Evolutionary conservation across 1,284 basidiomycete genomes (phyloP).

Genomic region (Fomes fomentarius): DNA sequence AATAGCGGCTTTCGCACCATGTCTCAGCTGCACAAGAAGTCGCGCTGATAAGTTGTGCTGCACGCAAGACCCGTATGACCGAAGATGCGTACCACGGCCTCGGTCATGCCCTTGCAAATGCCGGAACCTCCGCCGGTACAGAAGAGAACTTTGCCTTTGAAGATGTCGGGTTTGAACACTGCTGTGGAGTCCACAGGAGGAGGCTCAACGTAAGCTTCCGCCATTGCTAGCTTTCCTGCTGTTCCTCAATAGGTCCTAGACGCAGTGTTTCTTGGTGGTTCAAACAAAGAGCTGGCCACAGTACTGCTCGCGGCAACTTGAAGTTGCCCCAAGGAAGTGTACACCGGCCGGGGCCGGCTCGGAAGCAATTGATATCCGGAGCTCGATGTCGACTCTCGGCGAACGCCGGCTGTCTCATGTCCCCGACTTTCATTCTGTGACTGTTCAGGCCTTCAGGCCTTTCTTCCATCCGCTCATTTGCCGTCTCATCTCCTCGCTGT

Average conservation of each 20-base stretch:
- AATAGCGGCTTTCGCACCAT: constrained; percentile 84
- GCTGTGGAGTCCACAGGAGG: constrained; percentile 55
- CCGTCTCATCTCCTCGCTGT: too few species aligned
- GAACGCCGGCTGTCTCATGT: neutral
- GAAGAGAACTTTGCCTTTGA: constrained; percentile 93
- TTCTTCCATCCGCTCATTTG: too few species aligned
- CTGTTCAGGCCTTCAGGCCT: too few species aligned
- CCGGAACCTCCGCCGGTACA: constrained; percentile 91
- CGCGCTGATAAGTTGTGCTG: neutral
- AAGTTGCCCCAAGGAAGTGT: too few species aligned
- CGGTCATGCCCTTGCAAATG: constrained; percentile 90
- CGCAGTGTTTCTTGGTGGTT: neutral
- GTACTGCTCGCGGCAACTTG: too few species aligned
- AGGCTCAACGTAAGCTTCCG: constrained; percentile 23
- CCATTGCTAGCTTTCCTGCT: constrained; percentile 16
- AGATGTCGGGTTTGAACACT: constrained; percentile 81
- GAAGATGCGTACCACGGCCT: constrained; percentile 58
- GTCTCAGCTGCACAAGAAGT: constrained; percentile 73
- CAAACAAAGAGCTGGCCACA: neutral
- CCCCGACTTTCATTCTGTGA: too few species aligned
- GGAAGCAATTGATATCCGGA: too few species aligned
- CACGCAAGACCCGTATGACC: neutral
- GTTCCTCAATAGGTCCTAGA: neutral
- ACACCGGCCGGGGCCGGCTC: too few species aligned
- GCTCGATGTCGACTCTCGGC: neutral